These are phyloP conservation scores for Albifimbria verrucaria DNA, from an alignment of 2,329 filamentous ascomycete genomes.

Conservation along the genomic window DNA sequence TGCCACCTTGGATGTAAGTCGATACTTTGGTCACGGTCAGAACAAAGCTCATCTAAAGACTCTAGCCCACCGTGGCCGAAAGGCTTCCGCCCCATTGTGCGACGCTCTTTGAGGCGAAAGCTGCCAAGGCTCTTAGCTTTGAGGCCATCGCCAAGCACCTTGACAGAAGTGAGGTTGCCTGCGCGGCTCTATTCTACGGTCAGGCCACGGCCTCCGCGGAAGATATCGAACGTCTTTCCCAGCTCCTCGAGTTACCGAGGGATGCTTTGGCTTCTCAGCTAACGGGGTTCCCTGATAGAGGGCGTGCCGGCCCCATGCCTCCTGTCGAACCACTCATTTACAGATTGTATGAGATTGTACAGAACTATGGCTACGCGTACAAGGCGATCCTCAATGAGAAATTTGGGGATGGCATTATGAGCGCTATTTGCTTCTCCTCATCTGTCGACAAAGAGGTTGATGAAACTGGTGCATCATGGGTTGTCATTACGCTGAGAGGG, in stretches of 20 bases:
- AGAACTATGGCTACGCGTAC: conserved; percentile 96
- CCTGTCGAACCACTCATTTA: conserved; percentile 61
- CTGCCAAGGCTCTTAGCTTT: conserved; percentile 71
- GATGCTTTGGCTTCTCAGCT: conserved; percentile 59
- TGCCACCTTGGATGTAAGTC: conserved; percentile 35
- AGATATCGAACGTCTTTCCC: conserved; percentile 63
- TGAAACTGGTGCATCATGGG: conserved; percentile 76
- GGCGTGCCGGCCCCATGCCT: conserved; percentile 50
- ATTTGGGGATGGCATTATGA: conserved; percentile 94
- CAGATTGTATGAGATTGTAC: conserved; percentile 86
- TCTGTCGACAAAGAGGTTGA: conserved; percentile 94
- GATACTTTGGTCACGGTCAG: neutral
- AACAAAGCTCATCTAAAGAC: conserved; percentile 6
- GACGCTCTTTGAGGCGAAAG: conserved; percentile 71
- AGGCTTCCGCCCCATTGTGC: conserved; percentile 68
- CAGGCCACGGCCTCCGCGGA: conserved; percentile 71
- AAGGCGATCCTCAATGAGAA: conserved; percentile 96
- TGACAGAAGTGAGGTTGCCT: conserved; percentile 76
- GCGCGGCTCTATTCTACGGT: conserved; percentile 88
- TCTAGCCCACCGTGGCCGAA: conserved; percentile 61
- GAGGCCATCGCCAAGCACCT: conserved; percentile 72
- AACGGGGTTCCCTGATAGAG: conserved; percentile 75
- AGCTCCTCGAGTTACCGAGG: conserved; percentile 59
- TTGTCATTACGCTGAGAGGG: conserved; percentile 76
- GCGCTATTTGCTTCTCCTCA: conserved; percentile 85